Percentiles rank a stretch among this genome's conserved stretches.
Evolutionary conservation across 495 filamentous ascomycete genomes (phyloP).

Genomic region (Penicillium daleae): DNA sequence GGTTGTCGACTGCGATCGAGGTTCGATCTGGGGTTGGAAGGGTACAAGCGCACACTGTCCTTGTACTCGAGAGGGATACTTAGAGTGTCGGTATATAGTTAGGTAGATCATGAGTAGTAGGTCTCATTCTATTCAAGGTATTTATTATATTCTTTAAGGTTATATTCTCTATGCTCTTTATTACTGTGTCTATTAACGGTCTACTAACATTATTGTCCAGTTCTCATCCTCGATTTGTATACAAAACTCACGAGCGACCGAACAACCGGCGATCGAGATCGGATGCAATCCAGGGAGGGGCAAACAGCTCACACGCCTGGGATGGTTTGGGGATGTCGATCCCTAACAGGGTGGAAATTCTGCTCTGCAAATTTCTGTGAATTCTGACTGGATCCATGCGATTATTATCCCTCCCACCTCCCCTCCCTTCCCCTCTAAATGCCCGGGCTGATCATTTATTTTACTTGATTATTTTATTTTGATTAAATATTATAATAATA

Average conservation of each 20-base stretch:
- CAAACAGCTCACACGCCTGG: slow-evolving; percentile 23
- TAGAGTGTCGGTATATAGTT: neutral
- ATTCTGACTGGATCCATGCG: slow-evolving; percentile 3
- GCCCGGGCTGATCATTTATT: no score
- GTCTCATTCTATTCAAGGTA: no score
- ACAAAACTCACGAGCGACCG: neutral
- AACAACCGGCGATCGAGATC: neutral
- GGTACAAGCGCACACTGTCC: neutral
- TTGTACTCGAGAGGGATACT: neutral
- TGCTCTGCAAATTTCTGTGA: neutral
- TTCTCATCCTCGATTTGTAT: neutral
- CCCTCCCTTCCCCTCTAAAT: neutral
- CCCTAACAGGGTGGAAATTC: slow-evolving; percentile 9
- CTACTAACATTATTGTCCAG: neutral
- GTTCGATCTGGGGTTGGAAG: neutral
- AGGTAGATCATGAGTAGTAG: no score
- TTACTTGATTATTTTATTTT: neutral
- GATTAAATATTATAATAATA: neutral
- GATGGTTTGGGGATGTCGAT: slow-evolving; percentile 25
- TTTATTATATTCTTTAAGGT: no score
- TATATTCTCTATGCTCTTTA: no score
- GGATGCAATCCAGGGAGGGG: slow-evolving; percentile 26
- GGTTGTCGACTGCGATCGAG: neutral
- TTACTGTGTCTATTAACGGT: neutral
- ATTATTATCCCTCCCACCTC: slow-evolving; percentile 1